Percentiles rank a stretch among this genome's conserved stretches.
Evolutionary conservation across 768 basidiomycete species (phyloP).

Genomic region (Psilocybe tampanensis): DNA sequence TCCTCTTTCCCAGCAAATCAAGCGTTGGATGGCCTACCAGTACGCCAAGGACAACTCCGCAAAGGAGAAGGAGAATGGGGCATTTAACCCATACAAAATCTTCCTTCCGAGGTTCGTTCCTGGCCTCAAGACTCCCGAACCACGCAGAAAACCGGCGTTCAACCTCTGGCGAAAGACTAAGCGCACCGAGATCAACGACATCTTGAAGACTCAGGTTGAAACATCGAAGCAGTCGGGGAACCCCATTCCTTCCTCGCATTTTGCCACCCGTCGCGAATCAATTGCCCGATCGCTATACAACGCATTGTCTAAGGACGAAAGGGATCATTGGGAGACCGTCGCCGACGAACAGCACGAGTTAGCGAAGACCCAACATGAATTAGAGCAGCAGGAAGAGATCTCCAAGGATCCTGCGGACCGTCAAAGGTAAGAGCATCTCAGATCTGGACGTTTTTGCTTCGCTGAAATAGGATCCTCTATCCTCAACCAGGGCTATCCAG

Average conservation of each 20-base stretch:
- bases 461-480: too few species aligned
- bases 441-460: background rate
- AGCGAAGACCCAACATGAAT: too few species aligned
- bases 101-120: background rate
- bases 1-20: constrained; percentile 10
- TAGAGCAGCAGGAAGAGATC: too few species aligned
- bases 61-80: background rate
- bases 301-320: too few species aligned
- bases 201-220: background rate
- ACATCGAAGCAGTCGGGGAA: too few species aligned
- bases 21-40: constrained; percentile 17
- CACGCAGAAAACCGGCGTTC: background rate
- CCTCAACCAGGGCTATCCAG: background rate
- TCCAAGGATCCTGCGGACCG: constrained; percentile 11
- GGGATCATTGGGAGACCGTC: too few species aligned
- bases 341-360: too few species aligned
- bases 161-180: background rate
- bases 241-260: too few species aligned
- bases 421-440: constrained; percentile 7
- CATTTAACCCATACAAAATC: background rate
- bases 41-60: constrained; percentile 13
- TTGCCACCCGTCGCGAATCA: too few species aligned
- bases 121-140: background rate
- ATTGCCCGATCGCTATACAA: too few species aligned
- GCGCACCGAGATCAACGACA: background rate